Evolutionary conservation across 129 eudicot species (phyloP), one percentile per base, ranked within the genome.

Genomic region (Dittrichia graveolens): DNA sequence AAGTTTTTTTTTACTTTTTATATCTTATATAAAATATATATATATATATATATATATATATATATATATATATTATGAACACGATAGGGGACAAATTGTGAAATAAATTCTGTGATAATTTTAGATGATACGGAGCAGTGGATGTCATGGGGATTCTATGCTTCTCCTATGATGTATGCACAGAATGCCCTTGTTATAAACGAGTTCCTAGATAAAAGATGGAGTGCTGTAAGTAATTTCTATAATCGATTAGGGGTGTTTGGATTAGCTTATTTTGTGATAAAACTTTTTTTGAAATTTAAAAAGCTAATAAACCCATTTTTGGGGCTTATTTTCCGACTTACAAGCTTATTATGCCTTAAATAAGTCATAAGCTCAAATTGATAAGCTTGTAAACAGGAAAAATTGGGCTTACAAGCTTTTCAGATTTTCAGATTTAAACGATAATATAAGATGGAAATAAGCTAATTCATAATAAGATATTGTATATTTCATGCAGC

Each of bases 121-220:
- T 58, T 83, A 89, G 96, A 89, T 80, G 96, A 89, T 79, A 80
- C 86, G 8, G 50, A 61, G 65, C 79, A 89, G 78, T 91, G 97
- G 97, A 65, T 88, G 88, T 75, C 73, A n/a, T 91, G 95, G 95
- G 97, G 86, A 64, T 91, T 81, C 53, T 91, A 85, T 50, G 35
- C 83, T 60, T 91, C 97, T 72, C 97, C 95, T 14, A 79, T 91
- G 87, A 83, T 78, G 86, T 91, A 91, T 70, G 97, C 88, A 71
- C 97, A 88, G 74, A 88, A 88, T 70, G 97, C 97, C 31, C 65
- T 91, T 9, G 89, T 72, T 73, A 66, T 85, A 53, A 88, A 85
- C 59, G 97, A 91, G 67, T 91, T 91, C 80, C 79, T 91, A 37
- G 97, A 84, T 48, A 19, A 78, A 41, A 85, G 97, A 85, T 91